Evolutionary conservation across 352 stramenopile species (phyloP).

Genomic region (Globisporangium echinulatum): DNA sequence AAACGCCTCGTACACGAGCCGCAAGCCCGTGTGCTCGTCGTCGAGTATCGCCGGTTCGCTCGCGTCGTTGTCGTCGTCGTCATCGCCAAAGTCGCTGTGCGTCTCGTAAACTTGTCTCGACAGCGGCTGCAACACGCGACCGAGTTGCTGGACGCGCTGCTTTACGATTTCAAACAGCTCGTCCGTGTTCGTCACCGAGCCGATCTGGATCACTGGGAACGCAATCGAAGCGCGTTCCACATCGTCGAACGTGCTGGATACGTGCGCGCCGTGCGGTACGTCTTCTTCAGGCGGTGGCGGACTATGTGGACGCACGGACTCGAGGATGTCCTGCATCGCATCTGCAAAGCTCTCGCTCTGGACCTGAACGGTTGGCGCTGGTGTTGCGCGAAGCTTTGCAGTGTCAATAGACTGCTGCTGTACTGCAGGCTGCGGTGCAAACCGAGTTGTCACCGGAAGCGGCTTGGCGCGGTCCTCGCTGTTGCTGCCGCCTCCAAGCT

Average conservation of each 20-base stretch:
- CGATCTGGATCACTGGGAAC: slow-evolving; percentile 32
- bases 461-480: neutral
- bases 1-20: slow-evolving; percentile 30
- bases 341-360: slow-evolving; percentile 16
- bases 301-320: slow-evolving; percentile 7
- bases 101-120: slow-evolving; percentile 21
- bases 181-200: slow-evolving; percentile 38
- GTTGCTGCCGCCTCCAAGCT: neutral
- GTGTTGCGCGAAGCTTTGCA: too few species aligned
- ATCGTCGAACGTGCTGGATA: neutral
- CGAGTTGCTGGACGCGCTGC: slow-evolving; percentile 30
- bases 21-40: slow-evolving; percentile 21
- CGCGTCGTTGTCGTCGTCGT: slow-evolving; percentile 18
- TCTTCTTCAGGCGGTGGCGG: slow-evolving; percentile 8
- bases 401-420: too few species aligned
- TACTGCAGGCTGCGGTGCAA: neutral
- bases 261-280: neutral
- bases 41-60: slow-evolving; percentile 1
- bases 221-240: neutral
- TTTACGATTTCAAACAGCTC: slow-evolving; percentile 47
- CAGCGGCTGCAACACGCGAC: slow-evolving; percentile 17
- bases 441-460: slow-evolving; percentile 3
- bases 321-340: slow-evolving; percentile 19
- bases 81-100: slow-evolving; percentile 40
- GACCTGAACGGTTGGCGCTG: neutral